phyloP scores from a whole-genome alignment of 441 rosid genomes.

The Melastoma candidum region DNA sequence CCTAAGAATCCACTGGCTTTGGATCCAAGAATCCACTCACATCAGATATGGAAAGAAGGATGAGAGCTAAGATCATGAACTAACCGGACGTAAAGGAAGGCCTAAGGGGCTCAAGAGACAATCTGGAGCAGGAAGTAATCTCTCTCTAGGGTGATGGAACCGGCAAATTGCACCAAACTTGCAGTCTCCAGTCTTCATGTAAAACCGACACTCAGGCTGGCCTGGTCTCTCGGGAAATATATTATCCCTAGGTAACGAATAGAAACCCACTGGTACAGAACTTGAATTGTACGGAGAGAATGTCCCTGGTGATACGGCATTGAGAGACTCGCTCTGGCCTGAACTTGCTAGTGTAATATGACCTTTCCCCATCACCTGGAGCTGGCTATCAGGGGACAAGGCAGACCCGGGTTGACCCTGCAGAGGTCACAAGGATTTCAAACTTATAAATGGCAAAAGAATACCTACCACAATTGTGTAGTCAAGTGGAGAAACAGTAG shows the following conservation, averaged over 20 bases:
- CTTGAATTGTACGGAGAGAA: constrained; percentile 47
- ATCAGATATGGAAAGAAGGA: no score
- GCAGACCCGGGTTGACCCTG: constrained; percentile 88
- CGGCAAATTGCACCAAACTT: constrained; percentile 86
- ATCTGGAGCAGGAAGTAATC: constrained; percentile 86
- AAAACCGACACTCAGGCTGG: constrained; percentile 95
- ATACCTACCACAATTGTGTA: no score
- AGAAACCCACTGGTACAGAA: constrained; percentile 54
- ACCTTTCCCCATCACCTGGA: constrained; percentile 41
- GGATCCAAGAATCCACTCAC: no score
- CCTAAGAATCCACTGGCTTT: no score
- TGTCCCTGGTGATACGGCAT: constrained; percentile 52
- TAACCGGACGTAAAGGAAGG: constrained; percentile 91
- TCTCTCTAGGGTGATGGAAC: constrained; percentile 95
- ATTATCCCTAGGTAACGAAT: constrained; percentile 72
- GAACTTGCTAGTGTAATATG: constrained; percentile 45
- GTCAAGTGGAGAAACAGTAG: no score
- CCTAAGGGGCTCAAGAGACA: constrained; percentile 83
- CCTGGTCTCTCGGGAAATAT: constrained; percentile 98
- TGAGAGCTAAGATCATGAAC: constrained; percentile 20
- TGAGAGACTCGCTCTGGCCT: constrained; percentile 43
- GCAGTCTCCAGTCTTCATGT: constrained; percentile 85
- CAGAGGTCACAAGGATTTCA: constrained; percentile 4
- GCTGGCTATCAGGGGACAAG: constrained; percentile 74
- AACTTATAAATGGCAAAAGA: no score